These are phyloP conservation scores for Jacaranda copaia DNA, from an alignment of 257 asterid genomes.

Conservation along the genomic window DNA sequence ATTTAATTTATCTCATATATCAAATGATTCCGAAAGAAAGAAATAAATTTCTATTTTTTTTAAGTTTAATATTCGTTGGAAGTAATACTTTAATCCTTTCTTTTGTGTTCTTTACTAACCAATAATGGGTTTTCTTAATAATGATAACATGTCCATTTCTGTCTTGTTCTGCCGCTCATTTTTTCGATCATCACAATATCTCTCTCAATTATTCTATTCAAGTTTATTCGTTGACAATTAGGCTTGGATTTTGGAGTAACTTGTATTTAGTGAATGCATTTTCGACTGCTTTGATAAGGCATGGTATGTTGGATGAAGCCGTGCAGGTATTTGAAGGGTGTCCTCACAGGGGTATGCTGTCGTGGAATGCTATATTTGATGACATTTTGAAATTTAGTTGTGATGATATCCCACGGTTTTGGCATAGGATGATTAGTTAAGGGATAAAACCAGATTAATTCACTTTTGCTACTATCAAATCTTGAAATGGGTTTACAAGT, in stretches of 20 bases:
- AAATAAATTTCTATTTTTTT: too few relatives aligned
- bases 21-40: too few relatives aligned
- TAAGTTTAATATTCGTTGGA: too few relatives aligned
- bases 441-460: constrained; percentile 69
- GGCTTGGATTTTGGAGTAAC: constrained; percentile 69
- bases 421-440: constrained; percentile 60
- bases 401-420: constrained; percentile 50
- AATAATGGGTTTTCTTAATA: too few relatives aligned
- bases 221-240: constrained; percentile 57
- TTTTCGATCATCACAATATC: too few relatives aligned
- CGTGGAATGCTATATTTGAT: constrained; percentile 76
- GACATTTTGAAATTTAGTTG: constrained; percentile 59
- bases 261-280: constrained; percentile 61
- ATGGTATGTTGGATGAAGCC: constrained; percentile 60
- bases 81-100: neutral
- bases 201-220: constrained; percentile 33
- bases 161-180: too few relatives aligned
- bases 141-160: too few relatives aligned
- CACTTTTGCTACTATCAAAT: constrained; percentile 64
- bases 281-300: constrained; percentile 62
- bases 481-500: constrained; percentile 67
- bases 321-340: constrained; percentile 53
- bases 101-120: too few relatives aligned
- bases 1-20: too few relatives aligned
- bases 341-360: constrained; percentile 51